Conservation (phyloP, 2,329 filamentous ascomycete genomes). For the Pseudogymnoascus sp. region DNA sequence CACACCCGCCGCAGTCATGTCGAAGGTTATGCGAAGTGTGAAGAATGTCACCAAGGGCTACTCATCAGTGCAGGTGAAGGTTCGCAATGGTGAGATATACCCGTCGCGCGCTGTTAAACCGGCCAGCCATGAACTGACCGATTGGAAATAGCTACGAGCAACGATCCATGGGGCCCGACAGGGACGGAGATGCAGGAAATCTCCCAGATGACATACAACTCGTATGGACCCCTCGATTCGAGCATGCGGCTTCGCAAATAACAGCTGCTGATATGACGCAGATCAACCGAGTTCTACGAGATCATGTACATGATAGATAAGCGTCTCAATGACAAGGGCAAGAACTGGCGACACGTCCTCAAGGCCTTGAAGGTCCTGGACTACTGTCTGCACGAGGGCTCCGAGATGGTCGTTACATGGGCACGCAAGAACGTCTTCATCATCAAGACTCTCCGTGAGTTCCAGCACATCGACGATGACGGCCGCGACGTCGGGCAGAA, state of each 20-base stretch:
- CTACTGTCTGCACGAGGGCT: constrained; percentile 95
- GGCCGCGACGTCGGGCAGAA: constrained; percentile 93
- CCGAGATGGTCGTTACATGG: constrained; percentile 94
- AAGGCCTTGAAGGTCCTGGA: constrained; percentile 97
- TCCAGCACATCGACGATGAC: constrained; percentile 93
- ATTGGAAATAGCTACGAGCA: constrained; percentile 73
- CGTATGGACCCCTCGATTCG: constrained; percentile 48
- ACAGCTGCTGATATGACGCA: constrained; percentile 13
- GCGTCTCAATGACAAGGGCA: constrained; percentile 96
- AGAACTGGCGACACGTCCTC: constrained; percentile 97
- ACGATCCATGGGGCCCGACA: constrained; percentile 96
- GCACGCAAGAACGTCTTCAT: constrained; percentile 97
- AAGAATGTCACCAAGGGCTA: constrained; percentile 99
- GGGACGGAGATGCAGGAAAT: constrained; percentile 99
- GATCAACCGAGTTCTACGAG: constrained; percentile 95
- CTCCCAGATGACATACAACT: constrained; percentile 94
- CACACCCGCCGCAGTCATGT: constrained; percentile 52
- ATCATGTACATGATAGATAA: constrained; percentile 99
- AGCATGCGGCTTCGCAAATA: constrained; percentile 1
- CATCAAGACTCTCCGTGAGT: constrained; percentile 96
- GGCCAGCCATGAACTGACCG: constrained; percentile 16
- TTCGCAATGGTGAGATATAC: constrained; percentile 74
- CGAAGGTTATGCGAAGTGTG: constrained; percentile 91
- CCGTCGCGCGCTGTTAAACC: constrained; percentile 11
- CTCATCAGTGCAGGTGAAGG: constrained; percentile 92